Conservation (phyloP, 2,329 filamentous ascomycete species). For the Thielaviopsis cerberus region DNA sequence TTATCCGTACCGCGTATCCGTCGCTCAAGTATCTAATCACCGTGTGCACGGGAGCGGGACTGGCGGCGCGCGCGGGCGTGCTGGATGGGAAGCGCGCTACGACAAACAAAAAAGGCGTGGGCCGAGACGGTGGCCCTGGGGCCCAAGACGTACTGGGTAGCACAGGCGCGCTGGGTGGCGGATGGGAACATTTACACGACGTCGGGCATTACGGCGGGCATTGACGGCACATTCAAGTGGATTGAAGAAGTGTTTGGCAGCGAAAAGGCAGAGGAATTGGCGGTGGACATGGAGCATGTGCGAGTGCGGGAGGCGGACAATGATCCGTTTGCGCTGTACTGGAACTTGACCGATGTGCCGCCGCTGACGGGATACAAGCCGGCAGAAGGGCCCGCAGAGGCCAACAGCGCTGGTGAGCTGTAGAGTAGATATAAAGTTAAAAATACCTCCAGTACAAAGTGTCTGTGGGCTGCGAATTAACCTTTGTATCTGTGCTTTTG, state of each 20-base stretch:
- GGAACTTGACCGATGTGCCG: conserved; percentile 2
- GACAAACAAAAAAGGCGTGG: conserved; percentile 46
- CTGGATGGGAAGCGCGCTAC: conserved; percentile 43
- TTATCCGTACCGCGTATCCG: conserved; percentile 27
- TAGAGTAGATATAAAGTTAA: not conserved
- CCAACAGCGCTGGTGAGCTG: not conserved
- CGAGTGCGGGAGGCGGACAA: not conserved
- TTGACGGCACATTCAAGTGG: not conserved
- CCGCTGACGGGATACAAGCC: not conserved
- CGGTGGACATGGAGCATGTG: conserved; percentile 1
- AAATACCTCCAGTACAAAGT: not conserved
- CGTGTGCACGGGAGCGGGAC: conserved; percentile 45
- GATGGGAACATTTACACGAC: conserved; percentile 51
- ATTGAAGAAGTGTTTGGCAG: not conserved
- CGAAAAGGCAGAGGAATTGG: not conserved
- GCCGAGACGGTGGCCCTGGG: conserved; percentile 27
- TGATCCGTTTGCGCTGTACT: not conserved
- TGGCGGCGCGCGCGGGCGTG: conserved; percentile 39
- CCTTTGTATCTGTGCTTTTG: not conserved
- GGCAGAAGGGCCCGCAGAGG: not conserved
- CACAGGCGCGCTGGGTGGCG: conserved; percentile 41
- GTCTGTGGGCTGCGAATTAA: not conserved
- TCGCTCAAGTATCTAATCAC: conserved; percentile 38
- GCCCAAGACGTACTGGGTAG: conserved; percentile 38
- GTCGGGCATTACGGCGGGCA: conserved; percentile 30